Conservation (phyloP, 2,329 filamentous ascomycete genomes). For the Sordariomycetes sp. region DNA sequence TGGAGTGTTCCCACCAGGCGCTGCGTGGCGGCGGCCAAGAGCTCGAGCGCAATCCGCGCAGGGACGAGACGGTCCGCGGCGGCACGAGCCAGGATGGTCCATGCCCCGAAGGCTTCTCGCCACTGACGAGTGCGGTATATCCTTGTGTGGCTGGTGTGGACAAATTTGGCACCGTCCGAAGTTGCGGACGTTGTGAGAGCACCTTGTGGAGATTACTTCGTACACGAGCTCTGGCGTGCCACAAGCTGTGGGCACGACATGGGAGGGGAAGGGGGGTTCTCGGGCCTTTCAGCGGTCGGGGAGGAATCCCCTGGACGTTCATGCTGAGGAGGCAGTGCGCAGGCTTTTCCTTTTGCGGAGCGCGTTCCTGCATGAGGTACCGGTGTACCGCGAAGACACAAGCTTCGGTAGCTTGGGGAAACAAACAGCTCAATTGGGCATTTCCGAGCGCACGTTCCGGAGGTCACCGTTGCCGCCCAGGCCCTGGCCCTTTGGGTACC, state of each 20-base stretch:
- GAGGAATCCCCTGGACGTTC: not conserved
- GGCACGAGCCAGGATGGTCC: not conserved
- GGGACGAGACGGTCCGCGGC: not conserved
- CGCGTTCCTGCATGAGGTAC: not conserved
- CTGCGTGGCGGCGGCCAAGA: not conserved
- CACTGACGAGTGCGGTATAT: not conserved
- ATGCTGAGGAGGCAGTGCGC: not conserved
- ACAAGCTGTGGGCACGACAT: not conserved
- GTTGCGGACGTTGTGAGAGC: not conserved
- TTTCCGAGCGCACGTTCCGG: not conserved
- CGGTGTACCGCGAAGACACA: not conserved
- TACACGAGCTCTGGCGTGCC: not conserved
- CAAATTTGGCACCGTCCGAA: not conserved
- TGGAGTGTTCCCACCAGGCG: too few relatives aligned
- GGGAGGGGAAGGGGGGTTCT: not conserved
- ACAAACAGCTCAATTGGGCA: not conserved
- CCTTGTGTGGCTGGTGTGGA: too few relatives aligned
- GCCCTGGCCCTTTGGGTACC: not conserved
- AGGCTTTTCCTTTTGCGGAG: not conserved
- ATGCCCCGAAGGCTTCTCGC: not conserved
- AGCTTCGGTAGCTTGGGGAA: not conserved
- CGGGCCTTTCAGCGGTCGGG: not conserved
- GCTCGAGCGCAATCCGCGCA: not conserved
- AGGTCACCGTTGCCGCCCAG: not conserved
- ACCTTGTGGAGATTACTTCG: not conserved